Conservation (phyloP, 1,284 basidiomycete genomes). For the Erythrobasidium hasegawianum region DNA sequence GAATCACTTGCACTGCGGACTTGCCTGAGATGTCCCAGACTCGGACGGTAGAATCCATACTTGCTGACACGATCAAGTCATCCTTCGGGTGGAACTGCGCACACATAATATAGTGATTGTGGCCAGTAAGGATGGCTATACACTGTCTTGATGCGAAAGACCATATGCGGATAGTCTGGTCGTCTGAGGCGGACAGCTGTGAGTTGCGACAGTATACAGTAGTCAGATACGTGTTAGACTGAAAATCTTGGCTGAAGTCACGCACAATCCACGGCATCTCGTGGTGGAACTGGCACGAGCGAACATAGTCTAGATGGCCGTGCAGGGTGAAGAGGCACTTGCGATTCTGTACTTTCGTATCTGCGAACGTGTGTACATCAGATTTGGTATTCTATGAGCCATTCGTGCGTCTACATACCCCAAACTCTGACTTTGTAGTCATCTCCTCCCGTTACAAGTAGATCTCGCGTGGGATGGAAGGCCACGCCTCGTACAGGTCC, state of each 20-base stretch:
- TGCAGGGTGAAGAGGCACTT: constrained; percentile 95
- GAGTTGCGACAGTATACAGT: neutral
- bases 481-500: constrained; percentile 93
- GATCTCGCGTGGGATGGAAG: constrained; percentile 66
- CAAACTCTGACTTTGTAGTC: constrained; percentile 99
- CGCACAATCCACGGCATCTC: constrained; percentile 83
- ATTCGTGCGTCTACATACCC: constrained; percentile 57
- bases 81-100: constrained; percentile 99
- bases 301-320: constrained; percentile 96
- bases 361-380: neutral
- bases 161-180: constrained; percentile 99
- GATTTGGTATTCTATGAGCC: no score
- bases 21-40: constrained; percentile 94
- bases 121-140: constrained; percentile 95
- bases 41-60: constrained; percentile 98
- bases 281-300: constrained; percentile 98
- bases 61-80: constrained; percentile 93
- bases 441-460: constrained; percentile 72
- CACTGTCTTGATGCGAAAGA: constrained; percentile 98
- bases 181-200: constrained; percentile 86
- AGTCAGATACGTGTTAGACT: no score
- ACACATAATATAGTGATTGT: constrained; percentile 95
- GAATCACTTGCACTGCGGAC: no score
- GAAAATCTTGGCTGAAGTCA: no score
- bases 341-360: constrained; percentile 60